A percentile compares a stretch with the other conserved stretches of the same genome.
Evolutionary conservation across 2,329 filamentous ascomycete genomes (phyloP).

Genomic region (Fusarium denticulatum): DNA sequence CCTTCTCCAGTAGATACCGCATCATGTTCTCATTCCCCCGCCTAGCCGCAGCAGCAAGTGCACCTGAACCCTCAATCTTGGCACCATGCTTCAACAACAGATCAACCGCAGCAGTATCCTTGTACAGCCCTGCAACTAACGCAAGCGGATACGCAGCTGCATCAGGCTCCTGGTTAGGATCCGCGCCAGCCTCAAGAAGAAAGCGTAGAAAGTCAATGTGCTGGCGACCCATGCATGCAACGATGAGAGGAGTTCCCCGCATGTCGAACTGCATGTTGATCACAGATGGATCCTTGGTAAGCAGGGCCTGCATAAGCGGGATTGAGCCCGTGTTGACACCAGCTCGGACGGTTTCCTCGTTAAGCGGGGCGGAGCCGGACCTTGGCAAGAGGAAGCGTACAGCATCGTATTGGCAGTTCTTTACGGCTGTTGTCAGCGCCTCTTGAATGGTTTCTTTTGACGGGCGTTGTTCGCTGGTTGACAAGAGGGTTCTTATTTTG

Average conservation of each 20-base stretch:
- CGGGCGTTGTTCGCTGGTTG: no score
- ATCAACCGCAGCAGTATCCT: background rate
- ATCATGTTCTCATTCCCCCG: background rate
- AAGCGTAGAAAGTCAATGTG: background rate
- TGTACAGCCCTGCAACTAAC: background rate
- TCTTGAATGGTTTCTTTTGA: background rate
- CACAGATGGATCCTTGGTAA: background rate
- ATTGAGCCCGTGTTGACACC: background rate
- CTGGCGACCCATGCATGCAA: background rate
- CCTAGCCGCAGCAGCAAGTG: background rate
- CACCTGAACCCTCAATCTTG: background rate
- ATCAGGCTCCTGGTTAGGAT: background rate
- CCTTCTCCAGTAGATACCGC: background rate
- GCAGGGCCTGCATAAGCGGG: background rate
- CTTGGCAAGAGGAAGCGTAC: fast-evolving
- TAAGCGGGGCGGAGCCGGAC: background rate
- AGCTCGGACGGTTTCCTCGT: background rate
- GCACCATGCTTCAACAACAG: background rate
- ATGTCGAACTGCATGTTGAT: conserved; percentile 4
- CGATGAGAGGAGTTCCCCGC: background rate
- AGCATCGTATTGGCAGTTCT: background rate
- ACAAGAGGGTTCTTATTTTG: background rate
- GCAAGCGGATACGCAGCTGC: background rate
- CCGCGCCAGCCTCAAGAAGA: background rate
- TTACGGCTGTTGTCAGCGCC: fast-evolving